Evolutionary conservation across 1,139 yeast species (phyloP).

Genomic region (Yamadazyma dushanensis): DNA sequence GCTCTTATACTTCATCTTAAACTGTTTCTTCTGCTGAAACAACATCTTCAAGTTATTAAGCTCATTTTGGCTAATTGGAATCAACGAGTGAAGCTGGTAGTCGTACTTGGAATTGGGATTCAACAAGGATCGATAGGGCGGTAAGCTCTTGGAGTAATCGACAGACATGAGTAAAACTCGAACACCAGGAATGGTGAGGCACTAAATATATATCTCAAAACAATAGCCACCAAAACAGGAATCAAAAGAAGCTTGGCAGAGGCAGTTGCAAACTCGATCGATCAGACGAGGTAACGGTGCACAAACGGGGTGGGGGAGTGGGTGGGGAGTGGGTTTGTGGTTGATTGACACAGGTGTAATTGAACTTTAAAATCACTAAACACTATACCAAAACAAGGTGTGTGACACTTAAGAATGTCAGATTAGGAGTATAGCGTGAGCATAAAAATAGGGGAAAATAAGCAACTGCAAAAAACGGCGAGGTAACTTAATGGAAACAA

Average conservation of each 20-base stretch:
- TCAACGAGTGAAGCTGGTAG: constrained; percentile 39
- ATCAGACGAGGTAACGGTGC: too few relatives aligned
- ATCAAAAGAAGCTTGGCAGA: constrained; percentile 1
- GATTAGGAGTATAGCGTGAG: too few relatives aligned
- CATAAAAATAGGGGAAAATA: constrained; percentile 1
- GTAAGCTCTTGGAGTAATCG: constrained; percentile 39
- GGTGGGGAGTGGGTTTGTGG: not conserved
- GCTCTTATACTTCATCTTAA: constrained; percentile 47
- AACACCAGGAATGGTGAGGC: not conserved
- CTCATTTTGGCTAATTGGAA: constrained; percentile 41
- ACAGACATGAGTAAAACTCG: constrained; percentile 6
- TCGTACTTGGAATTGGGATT: constrained; percentile 46
- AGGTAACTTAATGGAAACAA: too few relatives aligned
- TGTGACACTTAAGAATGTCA: too few relatives aligned
- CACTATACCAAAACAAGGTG: too few relatives aligned
- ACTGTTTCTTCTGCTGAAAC: constrained; percentile 12
- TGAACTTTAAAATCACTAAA: too few relatives aligned
- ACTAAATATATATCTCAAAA: not conserved
- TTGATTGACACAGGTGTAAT: not conserved
- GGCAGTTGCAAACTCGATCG: too few relatives aligned
- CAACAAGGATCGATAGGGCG: constrained; percentile 46
- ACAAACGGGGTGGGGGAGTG: too few relatives aligned
- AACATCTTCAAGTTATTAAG: constrained; percentile 14
- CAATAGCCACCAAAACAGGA: not conserved
- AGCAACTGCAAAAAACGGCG: too few relatives aligned